Evolutionary conservation across 139 green algal genomes (phyloP).

Genomic region (Trebouxia sp.): DNA sequence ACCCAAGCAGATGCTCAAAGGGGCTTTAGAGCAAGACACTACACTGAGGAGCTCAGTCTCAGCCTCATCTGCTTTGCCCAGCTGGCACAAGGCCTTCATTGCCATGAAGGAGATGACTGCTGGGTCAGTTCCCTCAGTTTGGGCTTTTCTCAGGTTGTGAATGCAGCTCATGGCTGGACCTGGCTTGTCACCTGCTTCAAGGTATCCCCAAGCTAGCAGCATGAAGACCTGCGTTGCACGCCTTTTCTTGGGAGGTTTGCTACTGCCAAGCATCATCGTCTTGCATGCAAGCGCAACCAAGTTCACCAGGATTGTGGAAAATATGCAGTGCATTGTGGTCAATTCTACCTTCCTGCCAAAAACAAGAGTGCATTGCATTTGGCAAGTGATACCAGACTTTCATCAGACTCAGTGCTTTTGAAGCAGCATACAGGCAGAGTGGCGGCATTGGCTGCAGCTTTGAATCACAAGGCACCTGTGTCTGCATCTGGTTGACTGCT

Average conservation of each 20-base stretch:
- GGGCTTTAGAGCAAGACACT: background rate
- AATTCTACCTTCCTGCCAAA: too few species aligned
- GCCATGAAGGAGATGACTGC: slow-evolving; percentile 4
- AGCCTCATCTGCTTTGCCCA: slow-evolving; percentile 7
- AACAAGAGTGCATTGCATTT: too few species aligned
- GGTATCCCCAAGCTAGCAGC: slow-evolving; percentile 18
- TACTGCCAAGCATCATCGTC: too few species aligned
- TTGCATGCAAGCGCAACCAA: too few species aligned
- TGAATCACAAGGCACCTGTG: too few species aligned
- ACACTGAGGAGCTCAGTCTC: slow-evolving; percentile 30
- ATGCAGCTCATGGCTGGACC: slow-evolving; percentile 12
- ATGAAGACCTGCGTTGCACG: slow-evolving; percentile 8
- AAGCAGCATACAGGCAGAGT: too few species aligned
- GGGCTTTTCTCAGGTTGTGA: background rate
- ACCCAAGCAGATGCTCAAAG: background rate
- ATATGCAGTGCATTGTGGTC: too few species aligned
- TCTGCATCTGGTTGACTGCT: background rate
- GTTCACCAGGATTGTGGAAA: too few species aligned
- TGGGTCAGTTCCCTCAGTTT: background rate
- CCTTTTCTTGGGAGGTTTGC: background rate
- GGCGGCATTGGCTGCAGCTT: too few species aligned
- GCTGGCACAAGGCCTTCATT: slow-evolving; percentile 21
- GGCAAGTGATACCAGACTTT: too few species aligned
- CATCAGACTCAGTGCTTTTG: too few species aligned
- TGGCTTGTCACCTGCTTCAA: slow-evolving; percentile 23